Evolutionary conservation across 176 grass and related monocot genomes (phyloP).

Genomic region (Sorghum bicolor): Sorghum_bicolor_NCBIv3 NC_012879.2:52495501-52496000

Average conservation of each 20-base stretch:
- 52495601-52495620: constrained; percentile 35
- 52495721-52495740: constrained; percentile 33
- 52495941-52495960: not conserved
- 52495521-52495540: constrained; percentile 75
- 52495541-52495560: constrained; percentile 44
- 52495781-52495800: constrained; percentile 42
- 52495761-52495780: constrained; percentile 44
- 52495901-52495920: constrained; percentile 38
- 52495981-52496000: not conserved
- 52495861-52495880: constrained; percentile 47
- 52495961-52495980: constrained; percentile 17
- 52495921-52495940: constrained; percentile 48
- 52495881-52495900: constrained; percentile 64
- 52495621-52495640: constrained; percentile 55
- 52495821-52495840: constrained; percentile 61
- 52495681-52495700: constrained; percentile 45
- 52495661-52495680: constrained; percentile 49
- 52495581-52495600: constrained; percentile 49
- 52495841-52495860: constrained; percentile 58
- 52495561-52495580: not conserved
- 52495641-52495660: constrained; percentile 65
- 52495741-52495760: constrained; percentile 38
- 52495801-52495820: constrained; percentile 43
- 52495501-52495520: constrained; percentile 61
- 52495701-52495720: constrained; percentile 4